Evolutionary conservation across 2,329 filamentous ascomycete genomes (phyloP), one percentile per base, ranked within the genome.

Genomic region (Cryphonectria naterciae): DNA sequence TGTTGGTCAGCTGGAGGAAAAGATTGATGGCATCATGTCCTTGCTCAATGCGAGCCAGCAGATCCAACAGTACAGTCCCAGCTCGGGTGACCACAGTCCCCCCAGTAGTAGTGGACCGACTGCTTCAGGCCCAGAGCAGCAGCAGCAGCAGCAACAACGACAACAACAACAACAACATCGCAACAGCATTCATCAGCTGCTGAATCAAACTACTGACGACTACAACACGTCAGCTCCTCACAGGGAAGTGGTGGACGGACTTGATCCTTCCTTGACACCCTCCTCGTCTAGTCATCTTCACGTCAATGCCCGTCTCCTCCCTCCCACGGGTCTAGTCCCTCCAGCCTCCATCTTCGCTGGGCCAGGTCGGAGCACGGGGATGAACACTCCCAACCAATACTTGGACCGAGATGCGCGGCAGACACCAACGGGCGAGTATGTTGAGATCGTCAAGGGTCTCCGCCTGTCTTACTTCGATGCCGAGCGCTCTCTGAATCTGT

Each of bases 11-110:
- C 62, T 82, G 2, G 81, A 83, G 68, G 77, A 80, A 67, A 82
- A 81, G 71, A 80, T 83, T 41, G 80, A 83, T n/a, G 79, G 79
- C 54, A 78, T 83, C 32, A 78, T 82, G 65, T 80, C 78, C 4
- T 76, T 82, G 6, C 76, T 82, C 11, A 78, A 79, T 6, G 77
- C 77, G 19, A 78, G 74, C 63, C 77, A 79, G 28, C 76, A 77
- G 52, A 73, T 76, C 15, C 75, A 75, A 46, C 72, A 73, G 22
- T 72, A 72, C 46, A 73, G 72, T 19, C 72, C 60, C 65, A 75
- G 68, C 10, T 67, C 68, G 22, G 70, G 60, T 41, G 69, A 66
- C 39, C 74, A 73, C 6, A 70, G 67, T 41, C 71, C 71, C 37
- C 68, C 71, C 25, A 70, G 65, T 37, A 72, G 65, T 62, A 72